These are phyloP conservation scores for Pseudophaeomoniella oleicola DNA, from an alignment of 2,329 filamentous ascomycete genomes.

Conservation along the genomic window DNA sequence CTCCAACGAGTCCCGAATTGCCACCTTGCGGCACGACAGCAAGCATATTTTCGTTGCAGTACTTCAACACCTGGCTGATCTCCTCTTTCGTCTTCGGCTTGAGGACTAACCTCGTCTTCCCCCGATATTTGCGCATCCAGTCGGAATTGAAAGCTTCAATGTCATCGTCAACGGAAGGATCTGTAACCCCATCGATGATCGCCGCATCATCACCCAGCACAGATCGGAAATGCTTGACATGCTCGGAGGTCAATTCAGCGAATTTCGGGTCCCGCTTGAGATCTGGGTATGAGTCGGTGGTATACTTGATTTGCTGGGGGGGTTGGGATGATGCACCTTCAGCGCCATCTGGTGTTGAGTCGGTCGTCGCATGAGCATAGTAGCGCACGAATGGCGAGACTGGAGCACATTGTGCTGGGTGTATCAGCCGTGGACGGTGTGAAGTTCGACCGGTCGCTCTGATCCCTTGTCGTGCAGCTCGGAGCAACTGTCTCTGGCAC, in stretches of 20 bases:
- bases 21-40: slow-evolving; percentile 95
- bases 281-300: slow-evolving; percentile 65
- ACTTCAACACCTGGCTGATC: slow-evolving; percentile 78
- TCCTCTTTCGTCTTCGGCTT: slow-evolving; percentile 75
- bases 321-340: slow-evolving; percentile 3
- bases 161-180: slow-evolving; percentile 51
- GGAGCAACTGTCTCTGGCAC: not conserved
- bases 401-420: not conserved
- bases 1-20: slow-evolving; percentile 90
- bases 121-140: slow-evolving; percentile 98
- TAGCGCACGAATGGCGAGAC: not conserved
- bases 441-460: not conserved
- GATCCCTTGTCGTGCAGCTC: not conserved
- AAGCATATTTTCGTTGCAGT: slow-evolving; percentile 86
- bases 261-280: slow-evolving; percentile 70
- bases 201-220: slow-evolving; percentile 68
- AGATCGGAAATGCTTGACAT: slow-evolving; percentile 69
- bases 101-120: slow-evolving; percentile 73
- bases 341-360: slow-evolving; percentile 2
- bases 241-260: slow-evolving; percentile 51
- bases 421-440: not conserved
- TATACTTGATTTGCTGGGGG: slow-evolving; percentile 48
- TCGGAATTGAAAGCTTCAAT: slow-evolving; percentile 88
- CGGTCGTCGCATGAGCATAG: not conserved
- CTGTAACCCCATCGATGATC: slow-evolving; percentile 66